Evolutionary conservation across 2,329 filamentous ascomycete species (phyloP).

Genomic region (Trichoderma pleuroti): DNA sequence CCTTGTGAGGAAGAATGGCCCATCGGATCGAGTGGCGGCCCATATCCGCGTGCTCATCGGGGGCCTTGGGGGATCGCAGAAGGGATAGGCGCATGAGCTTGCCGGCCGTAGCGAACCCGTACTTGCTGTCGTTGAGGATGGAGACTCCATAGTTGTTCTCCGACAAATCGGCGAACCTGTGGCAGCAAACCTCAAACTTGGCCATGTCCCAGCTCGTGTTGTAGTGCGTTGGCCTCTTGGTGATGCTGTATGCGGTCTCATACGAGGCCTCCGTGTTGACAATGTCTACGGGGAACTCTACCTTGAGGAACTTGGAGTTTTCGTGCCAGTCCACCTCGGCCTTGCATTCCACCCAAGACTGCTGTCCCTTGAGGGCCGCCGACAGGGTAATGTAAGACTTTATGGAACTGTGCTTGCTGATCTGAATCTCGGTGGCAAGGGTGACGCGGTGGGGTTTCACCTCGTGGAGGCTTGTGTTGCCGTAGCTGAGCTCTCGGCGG

Average conservation of each 20-base stretch:
- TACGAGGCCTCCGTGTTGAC: conserved; percentile 90
- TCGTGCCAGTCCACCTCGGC: conserved; percentile 96
- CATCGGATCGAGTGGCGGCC: conserved; percentile 82
- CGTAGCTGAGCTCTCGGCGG: conserved; percentile 68
- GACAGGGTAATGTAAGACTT: conserved; percentile 80
- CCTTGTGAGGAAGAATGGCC: conserved; percentile 82
- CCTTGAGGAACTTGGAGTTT: conserved; percentile 96
- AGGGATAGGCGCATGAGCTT: conserved; percentile 87
- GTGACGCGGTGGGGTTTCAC: conserved; percentile 72
- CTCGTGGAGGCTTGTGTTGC: conserved; percentile 68
- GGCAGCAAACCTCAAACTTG: conserved; percentile 94
- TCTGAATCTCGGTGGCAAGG: conserved; percentile 77
- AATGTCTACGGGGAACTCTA: conserved; percentile 93
- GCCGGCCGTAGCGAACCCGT: conserved; percentile 87
- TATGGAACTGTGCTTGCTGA: conserved; percentile 82
- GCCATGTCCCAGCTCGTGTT: conserved; percentile 98
- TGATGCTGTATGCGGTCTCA: conserved; percentile 89
- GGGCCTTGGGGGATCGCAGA: conserved; percentile 83
- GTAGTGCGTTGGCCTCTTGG: conserved; percentile 90
- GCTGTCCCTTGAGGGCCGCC: conserved; percentile 57
- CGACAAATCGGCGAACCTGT: conserved; percentile 88
- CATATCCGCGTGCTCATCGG: conserved; percentile 93
- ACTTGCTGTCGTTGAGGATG: conserved; percentile 92
- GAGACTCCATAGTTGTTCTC: conserved; percentile 87
- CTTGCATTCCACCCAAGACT: conserved; percentile 69